Evolutionary conservation across 148 eudicot genomes (phyloP).

Genomic region (Chenopodium berlandieri): DNA sequence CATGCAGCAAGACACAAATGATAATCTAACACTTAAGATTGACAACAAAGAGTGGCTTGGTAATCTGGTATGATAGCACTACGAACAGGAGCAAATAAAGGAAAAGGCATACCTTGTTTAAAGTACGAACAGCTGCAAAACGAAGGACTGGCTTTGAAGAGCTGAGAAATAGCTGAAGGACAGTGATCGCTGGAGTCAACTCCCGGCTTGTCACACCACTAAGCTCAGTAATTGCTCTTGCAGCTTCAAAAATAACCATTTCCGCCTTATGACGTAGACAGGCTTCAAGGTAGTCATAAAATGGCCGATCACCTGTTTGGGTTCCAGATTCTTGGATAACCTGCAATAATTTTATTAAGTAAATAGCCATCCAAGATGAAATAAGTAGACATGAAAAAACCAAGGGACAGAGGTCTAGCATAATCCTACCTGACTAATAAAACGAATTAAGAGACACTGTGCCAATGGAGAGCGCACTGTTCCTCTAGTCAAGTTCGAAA

Average conservation of each 20-base stretch:
- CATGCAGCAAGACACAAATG: neutral
- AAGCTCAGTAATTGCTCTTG: constrained; percentile 95
- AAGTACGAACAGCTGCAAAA: constrained; percentile 96
- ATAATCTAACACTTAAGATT: neutral
- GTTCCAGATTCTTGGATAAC: constrained; percentile 81
- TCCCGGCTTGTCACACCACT: constrained; percentile 87
- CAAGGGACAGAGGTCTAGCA: neutral
- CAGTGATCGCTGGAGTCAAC: constrained; percentile 95
- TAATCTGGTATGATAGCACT: neutral
- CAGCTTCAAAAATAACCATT: constrained; percentile 98
- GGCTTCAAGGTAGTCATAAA: constrained; percentile 91
- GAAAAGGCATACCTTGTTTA: constrained; percentile 68
- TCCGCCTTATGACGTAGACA: constrained; percentile 99
- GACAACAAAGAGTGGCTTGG: neutral
- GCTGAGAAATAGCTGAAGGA: constrained; percentile 88
- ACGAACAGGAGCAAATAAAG: neutral
- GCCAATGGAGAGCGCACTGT: constrained; percentile 95
- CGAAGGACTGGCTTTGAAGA: constrained; percentile 96
- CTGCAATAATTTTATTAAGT: constrained; percentile 33
- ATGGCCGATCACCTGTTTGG: constrained; percentile 89
- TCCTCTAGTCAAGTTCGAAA: constrained; percentile 88
- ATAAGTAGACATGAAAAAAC: constrained; percentile 12
- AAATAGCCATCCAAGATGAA: constrained; percentile 1
- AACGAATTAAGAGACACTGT: constrained; percentile 93
- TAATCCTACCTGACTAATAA: constrained; percentile 77